Conservation (phyloP, 176 grass and related monocot species). For the Paspalum vaginatum region DNA sequence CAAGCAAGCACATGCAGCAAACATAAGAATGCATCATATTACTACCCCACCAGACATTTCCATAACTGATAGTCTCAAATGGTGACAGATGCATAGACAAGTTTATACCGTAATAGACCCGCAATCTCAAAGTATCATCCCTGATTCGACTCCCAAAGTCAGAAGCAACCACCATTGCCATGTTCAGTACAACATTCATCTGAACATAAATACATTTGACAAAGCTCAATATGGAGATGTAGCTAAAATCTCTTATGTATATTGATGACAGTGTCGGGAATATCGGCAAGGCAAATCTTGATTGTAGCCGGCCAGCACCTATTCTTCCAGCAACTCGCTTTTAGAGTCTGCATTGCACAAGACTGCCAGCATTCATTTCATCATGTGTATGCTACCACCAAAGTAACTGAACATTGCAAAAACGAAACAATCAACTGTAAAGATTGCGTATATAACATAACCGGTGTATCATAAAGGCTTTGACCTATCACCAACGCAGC, state of each 20-base stretch:
- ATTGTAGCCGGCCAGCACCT: not conserved
- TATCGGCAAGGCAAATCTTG: too few species aligned
- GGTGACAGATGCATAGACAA: not conserved
- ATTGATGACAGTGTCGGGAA: too few species aligned
- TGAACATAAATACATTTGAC: not conserved
- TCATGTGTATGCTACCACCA: not conserved
- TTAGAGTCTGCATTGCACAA: not conserved
- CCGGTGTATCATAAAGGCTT: too few species aligned
- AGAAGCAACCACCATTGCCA: not conserved
- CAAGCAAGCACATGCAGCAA: not conserved
- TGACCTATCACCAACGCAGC: too few species aligned
- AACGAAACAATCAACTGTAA: not conserved
- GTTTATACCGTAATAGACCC: not conserved
- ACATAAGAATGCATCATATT: not conserved
- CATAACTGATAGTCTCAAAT: not conserved
- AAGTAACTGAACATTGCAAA: not conserved
- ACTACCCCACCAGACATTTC: not conserved
- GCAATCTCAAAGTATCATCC: not conserved
- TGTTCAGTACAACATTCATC: not conserved
- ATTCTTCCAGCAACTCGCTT: not conserved
- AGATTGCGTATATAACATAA: too few species aligned
- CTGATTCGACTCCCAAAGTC: not conserved
- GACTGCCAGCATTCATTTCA: not conserved
- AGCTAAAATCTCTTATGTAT: too few species aligned
- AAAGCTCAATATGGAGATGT: not conserved